Evolutionary conservation across 2,329 filamentous ascomycete genomes (phyloP).

Genomic region (Penicillium sp.): DNA sequence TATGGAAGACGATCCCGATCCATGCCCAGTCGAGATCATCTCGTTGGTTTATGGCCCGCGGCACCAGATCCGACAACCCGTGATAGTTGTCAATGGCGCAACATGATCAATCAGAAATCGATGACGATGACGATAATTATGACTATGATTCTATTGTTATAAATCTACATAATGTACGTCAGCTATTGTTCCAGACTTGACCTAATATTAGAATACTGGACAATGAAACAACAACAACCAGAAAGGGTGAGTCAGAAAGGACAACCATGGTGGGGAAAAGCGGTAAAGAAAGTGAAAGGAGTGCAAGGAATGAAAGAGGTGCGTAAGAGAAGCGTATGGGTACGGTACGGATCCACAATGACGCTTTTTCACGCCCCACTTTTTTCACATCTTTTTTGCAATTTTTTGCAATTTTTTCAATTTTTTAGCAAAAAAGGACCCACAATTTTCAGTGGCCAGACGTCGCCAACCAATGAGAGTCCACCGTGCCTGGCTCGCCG

Average conservation of each 20-base stretch:
- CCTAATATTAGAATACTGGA: neutral
- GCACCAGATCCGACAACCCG: constrained; percentile 13
- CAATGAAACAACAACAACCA: no score
- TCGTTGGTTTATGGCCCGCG: neutral
- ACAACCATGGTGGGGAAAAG: neutral
- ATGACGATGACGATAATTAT: neutral
- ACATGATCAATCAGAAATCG: neutral
- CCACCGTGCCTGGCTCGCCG: constrained; percentile 18
- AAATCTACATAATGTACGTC: neutral
- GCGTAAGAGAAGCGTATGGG: neutral
- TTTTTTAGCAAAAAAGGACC: neutral
- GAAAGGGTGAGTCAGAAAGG: no score
- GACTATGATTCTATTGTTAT: neutral
- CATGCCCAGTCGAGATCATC: constrained; percentile 2
- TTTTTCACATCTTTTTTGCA: constrained; percentile 5
- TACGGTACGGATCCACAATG: constrained; percentile 28
- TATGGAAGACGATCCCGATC: neutral
- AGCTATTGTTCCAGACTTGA: neutral
- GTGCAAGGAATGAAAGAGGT: neutral
- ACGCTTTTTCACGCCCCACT: constrained; percentile 20
- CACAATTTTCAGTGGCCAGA: constrained; percentile 24
- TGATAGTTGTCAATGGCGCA: neutral
- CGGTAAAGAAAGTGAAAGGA: neutral
- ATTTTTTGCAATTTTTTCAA: neutral
- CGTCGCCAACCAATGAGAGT: constrained; percentile 12